Evolutionary conservation across 2,329 filamentous ascomycete species (phyloP).

Genomic region (Fusarium avenaceum): DNA sequence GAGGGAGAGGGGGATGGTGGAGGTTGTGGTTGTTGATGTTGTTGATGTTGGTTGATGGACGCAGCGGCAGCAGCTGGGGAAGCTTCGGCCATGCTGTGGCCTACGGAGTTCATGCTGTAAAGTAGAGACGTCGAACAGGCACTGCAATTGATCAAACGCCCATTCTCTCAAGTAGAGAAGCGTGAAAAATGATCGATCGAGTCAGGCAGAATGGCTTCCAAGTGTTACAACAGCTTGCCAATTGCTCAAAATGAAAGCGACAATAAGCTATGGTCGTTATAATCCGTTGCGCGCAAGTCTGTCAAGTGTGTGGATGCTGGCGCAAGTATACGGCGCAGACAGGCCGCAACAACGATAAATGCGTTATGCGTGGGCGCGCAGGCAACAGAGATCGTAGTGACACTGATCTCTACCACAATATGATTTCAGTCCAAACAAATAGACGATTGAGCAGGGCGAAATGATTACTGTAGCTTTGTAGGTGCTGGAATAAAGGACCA

Average conservation of each 20-base stretch:
- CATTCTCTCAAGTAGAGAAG: slow-evolving; percentile 44
- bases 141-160: slow-evolving; percentile 42
- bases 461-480: slow-evolving; percentile 28
- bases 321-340: slow-evolving; percentile 37
- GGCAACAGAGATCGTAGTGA: slow-evolving; percentile 10
- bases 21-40: slow-evolving; percentile 45
- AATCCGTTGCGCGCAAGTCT: slow-evolving; percentile 25
- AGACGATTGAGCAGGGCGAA: slow-evolving; percentile 11
- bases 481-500: slow-evolving; percentile 9
- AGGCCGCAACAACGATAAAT: slow-evolving; percentile 29
- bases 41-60: slow-evolving; percentile 44
- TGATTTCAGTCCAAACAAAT: slow-evolving; percentile 15
- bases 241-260: slow-evolving; percentile 11
- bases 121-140: slow-evolving; percentile 27
- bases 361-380: slow-evolving; percentile 22
- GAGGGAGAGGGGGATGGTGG: slow-evolving; percentile 47
- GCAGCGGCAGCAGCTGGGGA: slow-evolving; percentile 37
- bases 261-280: slow-evolving; percentile 12
- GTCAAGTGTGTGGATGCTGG: slow-evolving; percentile 28
- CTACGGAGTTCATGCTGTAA: slow-evolving; percentile 55
- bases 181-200: slow-evolving; percentile 9
- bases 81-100: slow-evolving; percentile 55
- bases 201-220: slow-evolving; percentile 22
- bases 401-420: slow-evolving; percentile 35
- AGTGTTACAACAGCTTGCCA: slow-evolving; percentile 30